Evolutionary conservation across 176 grass and related monocot species (phyloP), one percentile per base, ranked within the genome.

Genomic region (Phoenix roebelenii): DNA sequence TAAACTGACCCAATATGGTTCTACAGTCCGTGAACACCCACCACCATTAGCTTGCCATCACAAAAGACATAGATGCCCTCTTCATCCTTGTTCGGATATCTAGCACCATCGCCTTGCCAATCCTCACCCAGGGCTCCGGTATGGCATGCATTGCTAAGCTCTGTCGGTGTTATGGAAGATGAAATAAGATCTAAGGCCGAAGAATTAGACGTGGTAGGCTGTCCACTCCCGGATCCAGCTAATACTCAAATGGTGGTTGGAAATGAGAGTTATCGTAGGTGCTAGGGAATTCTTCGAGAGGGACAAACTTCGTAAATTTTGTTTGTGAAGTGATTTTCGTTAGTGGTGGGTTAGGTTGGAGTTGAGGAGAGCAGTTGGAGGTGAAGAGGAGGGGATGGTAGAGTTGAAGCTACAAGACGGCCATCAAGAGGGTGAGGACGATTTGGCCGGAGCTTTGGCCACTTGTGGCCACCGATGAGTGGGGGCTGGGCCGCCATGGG

Each of bases 81-180:
- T 6, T 5, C 28, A 30, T 30, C 28, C 5, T 30, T 30, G 24
- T 25, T 30, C 63, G 18, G 66, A 89, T 81, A 61, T 95, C 82
- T 82, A 89, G 85, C 10, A 89, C 50, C 3, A 85, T 95, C 65
- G 82, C n/a, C 23, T 82, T 58, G 4, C 82, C 90, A 0, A 82
- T 76, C 62, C 48, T 72, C 50, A 95, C 66, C 90, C 90, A 89
- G 2, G 90, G 90, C 23, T 89, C 73, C 18, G 83, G 79, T 39
- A 78, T 76, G 16, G 61, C 73, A 62, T 32, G 53, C 58, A 95
- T 85, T 44, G 80, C 85, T 14, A 62, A 26, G 20, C 55, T 69
- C 90, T 85, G 49, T 76, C 79, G 35, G 85, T 79, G 71, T 95
- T 82, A 60, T 95, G 82, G 74, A 89, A 77, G 20, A 95, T 85